Evolutionary conservation across 768 basidiomycete genomes (phyloP).

Genomic region (Boletus eberwhitei): DNA sequence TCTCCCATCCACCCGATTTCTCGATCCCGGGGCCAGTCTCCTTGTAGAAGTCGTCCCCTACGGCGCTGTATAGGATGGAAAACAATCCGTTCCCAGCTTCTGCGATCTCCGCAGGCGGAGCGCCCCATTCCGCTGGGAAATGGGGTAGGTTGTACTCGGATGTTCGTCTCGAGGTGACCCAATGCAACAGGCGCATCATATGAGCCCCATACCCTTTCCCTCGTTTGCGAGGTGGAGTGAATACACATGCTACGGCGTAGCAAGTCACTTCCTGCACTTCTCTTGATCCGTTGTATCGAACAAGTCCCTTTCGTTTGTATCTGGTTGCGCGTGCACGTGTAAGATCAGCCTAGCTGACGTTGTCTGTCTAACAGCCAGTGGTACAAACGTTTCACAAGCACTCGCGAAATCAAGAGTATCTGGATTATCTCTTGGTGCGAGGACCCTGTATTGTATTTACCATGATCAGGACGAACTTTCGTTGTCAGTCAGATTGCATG

Average conservation of each 20-base stretch:
- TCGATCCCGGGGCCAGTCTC: slow-evolving; percentile 34
- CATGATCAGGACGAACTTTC: background rate
- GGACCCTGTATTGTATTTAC: slow-evolving; percentile 37
- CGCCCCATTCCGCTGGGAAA: slow-evolving; percentile 41
- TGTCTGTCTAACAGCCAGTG: background rate
- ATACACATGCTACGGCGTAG: slow-evolving; percentile 56
- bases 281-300: slow-evolving; percentile 22
- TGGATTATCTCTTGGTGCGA: slow-evolving; percentile 50
- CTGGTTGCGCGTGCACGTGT: slow-evolving; percentile 11
- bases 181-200: slow-evolving; percentile 65
- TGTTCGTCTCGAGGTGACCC: slow-evolving; percentile 39
- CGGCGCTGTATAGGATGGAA: slow-evolving; percentile 47
- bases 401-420: slow-evolving; percentile 16
- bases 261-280: slow-evolving; percentile 35
- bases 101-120: slow-evolving; percentile 34
- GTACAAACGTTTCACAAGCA: slow-evolving; percentile 3
- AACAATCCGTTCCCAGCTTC: slow-evolving; percentile 39
- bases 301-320: slow-evolving; percentile 29
- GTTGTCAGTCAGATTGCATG: background rate
- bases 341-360: background rate
- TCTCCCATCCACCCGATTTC: slow-evolving; percentile 39
- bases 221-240: slow-evolving; percentile 46
- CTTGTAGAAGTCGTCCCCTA: slow-evolving; percentile 43
- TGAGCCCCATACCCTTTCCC: slow-evolving; percentile 53
- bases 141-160: slow-evolving; percentile 25